Percentiles rank a stretch among this genome's conserved stretches.
Conservation (phyloP, 2,329 filamentous ascomycete species). For the Ophiostoma himal-ulmi region DNA sequence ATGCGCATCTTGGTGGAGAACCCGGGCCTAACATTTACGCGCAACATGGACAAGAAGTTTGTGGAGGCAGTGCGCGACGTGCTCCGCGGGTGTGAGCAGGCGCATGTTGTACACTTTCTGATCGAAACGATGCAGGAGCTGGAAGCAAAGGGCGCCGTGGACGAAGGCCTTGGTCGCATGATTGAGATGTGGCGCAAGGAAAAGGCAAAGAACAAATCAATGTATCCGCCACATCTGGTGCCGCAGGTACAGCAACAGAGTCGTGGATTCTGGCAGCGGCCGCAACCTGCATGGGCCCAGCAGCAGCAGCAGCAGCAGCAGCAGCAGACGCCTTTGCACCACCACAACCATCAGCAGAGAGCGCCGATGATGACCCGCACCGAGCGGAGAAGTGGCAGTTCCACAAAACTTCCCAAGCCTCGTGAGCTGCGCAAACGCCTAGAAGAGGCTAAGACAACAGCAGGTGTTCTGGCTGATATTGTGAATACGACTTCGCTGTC, state of each 20-base stretch:
- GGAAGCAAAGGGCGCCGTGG: constrained; percentile 63
- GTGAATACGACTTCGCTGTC: constrained; percentile 74
- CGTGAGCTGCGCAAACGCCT: constrained; percentile 75
- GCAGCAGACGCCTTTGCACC: not conserved
- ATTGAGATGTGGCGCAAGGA: constrained; percentile 87
- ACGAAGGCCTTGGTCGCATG: constrained; percentile 66
- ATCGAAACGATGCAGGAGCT: constrained; percentile 80
- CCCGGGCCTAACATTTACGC: constrained; percentile 83
- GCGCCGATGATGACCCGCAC: constrained; percentile 27
- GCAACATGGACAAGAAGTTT: constrained; percentile 82
- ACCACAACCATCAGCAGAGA: constrained; percentile 23
- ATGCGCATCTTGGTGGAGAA: constrained; percentile 88
- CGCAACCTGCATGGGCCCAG: not conserved
- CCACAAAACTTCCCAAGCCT: constrained; percentile 55
- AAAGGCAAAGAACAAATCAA: constrained; percentile 59
- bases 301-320: constrained; percentile 1
- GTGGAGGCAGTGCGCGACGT: constrained; percentile 68
- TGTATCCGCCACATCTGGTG: constrained; percentile 40
- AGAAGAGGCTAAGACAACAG: constrained; percentile 84
- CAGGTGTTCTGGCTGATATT: constrained; percentile 86
- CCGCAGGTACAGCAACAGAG: not conserved
- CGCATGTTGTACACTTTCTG: constrained; percentile 75
- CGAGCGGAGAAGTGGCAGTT: constrained; percentile 42
- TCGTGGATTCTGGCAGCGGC: constrained; percentile 5
- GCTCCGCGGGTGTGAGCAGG: constrained; percentile 64